Evolutionary conservation across 192 early-diverging fungal genomes (phyloP).

Genomic region (Coemansia sp.): DNA sequence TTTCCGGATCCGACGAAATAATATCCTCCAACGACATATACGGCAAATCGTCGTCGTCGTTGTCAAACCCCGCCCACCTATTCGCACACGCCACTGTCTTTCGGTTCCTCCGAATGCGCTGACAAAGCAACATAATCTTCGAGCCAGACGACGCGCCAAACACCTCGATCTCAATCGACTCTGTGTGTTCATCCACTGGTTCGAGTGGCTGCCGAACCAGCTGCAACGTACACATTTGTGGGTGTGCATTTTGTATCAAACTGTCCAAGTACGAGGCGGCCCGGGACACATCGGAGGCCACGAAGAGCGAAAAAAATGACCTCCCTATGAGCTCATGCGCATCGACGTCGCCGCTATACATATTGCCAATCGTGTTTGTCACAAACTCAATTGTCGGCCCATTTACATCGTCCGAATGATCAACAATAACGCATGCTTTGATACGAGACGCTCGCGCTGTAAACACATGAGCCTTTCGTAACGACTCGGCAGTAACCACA

Average conservation of each 20-base stretch:
- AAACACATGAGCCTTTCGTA: constrained; percentile 36
- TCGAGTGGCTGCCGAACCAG: constrained; percentile 17
- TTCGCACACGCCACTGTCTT: background rate
- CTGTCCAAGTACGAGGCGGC: constrained; percentile 34
- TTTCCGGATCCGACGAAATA: constrained; percentile 36
- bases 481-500: constrained; percentile 28
- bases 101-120: constrained; percentile 11
- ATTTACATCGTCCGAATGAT: background rate
- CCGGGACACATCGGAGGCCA: constrained; percentile 24
- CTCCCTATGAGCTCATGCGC: constrained; percentile 33
- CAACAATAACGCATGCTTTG: constrained; percentile 43
- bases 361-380: constrained; percentile 37
- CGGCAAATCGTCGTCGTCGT: constrained; percentile 8
- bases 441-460: constrained; percentile 37
- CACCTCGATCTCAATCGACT: constrained; percentile 29
- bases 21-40: constrained; percentile 46
- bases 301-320: constrained; percentile 39
- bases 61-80: background rate
- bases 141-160: constrained; percentile 40
- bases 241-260: constrained; percentile 11
- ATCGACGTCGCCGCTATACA: constrained; percentile 33
- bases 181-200: background rate
- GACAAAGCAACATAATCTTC: constrained; percentile 39
- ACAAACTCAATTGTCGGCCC: constrained; percentile 40
- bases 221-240: constrained; percentile 30